Percentiles rank a stretch among this genome's conserved stretches.
Conservation (phyloP, 2,329 filamentous ascomycete genomes). For the Fusarium siculi region DNA sequence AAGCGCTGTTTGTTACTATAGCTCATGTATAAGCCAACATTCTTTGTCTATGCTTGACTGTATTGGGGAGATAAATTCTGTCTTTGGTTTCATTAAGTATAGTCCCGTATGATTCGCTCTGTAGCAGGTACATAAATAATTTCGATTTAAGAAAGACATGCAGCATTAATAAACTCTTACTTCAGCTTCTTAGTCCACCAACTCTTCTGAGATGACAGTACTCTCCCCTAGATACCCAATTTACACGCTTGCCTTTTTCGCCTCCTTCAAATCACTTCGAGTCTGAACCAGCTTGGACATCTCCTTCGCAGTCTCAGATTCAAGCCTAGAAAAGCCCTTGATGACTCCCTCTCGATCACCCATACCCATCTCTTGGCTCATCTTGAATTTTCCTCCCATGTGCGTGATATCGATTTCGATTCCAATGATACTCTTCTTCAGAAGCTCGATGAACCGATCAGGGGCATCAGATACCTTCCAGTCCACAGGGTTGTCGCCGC, state of each 20-base stretch:
- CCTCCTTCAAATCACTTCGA: conserved; percentile 44
- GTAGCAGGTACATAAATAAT: neutral
- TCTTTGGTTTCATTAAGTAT: no score
- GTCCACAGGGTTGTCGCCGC: conserved; percentile 45
- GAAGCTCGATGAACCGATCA: conserved; percentile 62
- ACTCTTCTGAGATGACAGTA: neutral
- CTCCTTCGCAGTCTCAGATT: conserved; percentile 43
- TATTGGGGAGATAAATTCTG: no score
- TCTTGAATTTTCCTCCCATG: conserved; percentile 72
- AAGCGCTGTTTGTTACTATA: neutral
- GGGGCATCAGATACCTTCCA: conserved; percentile 71
- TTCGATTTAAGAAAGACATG: neutral
- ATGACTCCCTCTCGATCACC: conserved; percentile 68
- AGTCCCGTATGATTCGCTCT: neutral
- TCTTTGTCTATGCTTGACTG: neutral
- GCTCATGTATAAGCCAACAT: neutral
- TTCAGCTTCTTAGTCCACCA: neutral
- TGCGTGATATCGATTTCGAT: conserved; percentile 67
- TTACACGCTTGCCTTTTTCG: conserved; percentile 17
- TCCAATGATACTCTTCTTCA: conserved; percentile 69
- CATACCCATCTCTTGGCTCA: conserved; percentile 68
- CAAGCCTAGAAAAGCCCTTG: conserved; percentile 60
- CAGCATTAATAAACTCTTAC: neutral
- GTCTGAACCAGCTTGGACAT: conserved; percentile 49
- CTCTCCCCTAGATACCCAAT: fast-evolving